Conservation (phyloP, 257 asterid genomes). For the Ocimum tenuiflorum region DNA sequence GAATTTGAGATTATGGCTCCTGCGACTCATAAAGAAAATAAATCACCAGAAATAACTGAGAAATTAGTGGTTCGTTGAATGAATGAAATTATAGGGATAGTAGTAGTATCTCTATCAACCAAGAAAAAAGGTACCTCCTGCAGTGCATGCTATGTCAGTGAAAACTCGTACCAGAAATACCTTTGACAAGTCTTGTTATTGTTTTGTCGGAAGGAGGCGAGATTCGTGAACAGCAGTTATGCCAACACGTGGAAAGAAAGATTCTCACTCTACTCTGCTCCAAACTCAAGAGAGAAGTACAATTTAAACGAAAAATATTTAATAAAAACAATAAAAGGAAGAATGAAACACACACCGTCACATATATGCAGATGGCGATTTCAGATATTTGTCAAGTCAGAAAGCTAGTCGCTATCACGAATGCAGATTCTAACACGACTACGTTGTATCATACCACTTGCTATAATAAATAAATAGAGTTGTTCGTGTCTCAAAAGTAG, state of each 20-base stretch:
- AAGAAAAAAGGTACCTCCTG: no score
- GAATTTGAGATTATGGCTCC: background rate
- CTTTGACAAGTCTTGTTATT: no score
- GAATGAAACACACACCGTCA: no score
- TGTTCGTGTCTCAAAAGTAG: background rate
- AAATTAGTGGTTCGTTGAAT: background rate
- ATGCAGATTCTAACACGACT: background rate
- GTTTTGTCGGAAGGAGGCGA: background rate
- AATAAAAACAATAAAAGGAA: no score
- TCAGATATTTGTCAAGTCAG: background rate
- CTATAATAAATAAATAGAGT: background rate
- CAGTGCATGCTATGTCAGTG: no score
- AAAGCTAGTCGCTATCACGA: background rate
- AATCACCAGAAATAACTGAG: background rate
- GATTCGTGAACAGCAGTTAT: background rate
- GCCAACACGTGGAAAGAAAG: background rate
- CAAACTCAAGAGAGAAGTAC: no score
- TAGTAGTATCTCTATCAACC: no score
- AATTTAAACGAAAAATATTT: no score
- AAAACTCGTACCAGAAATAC: no score
- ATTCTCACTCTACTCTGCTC: background rate
- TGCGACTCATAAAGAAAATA: background rate
- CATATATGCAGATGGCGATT: no score
- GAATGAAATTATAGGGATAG: no score
- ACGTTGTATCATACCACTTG: background rate